Base-by-base conservation (phyloP, 805 yeast genomes). In the Sugiyamaella smithiae region DNA sequence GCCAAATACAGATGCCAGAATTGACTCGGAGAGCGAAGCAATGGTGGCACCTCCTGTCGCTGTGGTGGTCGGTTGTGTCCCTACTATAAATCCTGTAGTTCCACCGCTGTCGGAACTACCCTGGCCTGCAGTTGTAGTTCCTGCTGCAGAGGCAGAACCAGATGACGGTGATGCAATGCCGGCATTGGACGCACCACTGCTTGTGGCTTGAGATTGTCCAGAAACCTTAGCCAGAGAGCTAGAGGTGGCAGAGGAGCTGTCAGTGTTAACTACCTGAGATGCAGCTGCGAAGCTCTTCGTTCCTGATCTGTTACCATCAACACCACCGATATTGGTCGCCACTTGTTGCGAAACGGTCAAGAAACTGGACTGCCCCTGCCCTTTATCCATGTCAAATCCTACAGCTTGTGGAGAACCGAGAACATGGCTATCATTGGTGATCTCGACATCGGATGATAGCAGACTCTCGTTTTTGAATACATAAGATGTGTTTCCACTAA, bases 361-460 rank as follows among this genome's bases (percentile, higher is more conserved):
- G n/a, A 41, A 23, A 38, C 49, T 26, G 33, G 37, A 24, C 47
- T 50, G 22, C 28, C 43, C 43, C 33, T 41, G 46, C 33, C 60
- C 62, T 36, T 65, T 63, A 40, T 50, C 51, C 48, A 63, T 58
- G 55, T 86, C 76, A 43, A 79, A 69, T 8, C 97, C 97, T 19
- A 45, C 35, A 14, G 43, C 31, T 22, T 75, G 81, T n/a, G 65
- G 61, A 37, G 78, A 73, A 11, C 80, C 85, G 49, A 90, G 68
- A 60, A 76, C 68, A 4, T 88, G 78, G 56, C 70, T 70, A 43
- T 79, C 78, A 61, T 84, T 78, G 23, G 90, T 78, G 61, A 89
- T 73, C 60, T 72, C 72, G 43, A 90, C 70, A 48, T 69, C 67
- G 38, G 74, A 75, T 33, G 72, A 70, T 22, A 58, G 45, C 16